Conservation (phyloP, 2,329 filamentous ascomycete genomes). For the Grosmannia clavigera region DNA sequence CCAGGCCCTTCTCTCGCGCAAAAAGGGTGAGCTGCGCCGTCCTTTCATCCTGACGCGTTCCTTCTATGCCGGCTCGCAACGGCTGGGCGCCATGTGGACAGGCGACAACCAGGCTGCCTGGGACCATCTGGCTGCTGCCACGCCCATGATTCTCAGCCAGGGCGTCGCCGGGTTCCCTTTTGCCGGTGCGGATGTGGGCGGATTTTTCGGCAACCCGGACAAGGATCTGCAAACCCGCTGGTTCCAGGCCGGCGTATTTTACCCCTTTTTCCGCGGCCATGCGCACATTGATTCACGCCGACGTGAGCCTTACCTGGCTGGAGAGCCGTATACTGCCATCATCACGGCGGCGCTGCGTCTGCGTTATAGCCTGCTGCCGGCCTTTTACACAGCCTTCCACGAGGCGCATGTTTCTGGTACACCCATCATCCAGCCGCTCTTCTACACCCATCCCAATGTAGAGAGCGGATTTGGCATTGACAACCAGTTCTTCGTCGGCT, state of each 20-base stretch:
- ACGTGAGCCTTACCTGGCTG: constrained; percentile 80
- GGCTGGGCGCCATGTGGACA: constrained; percentile 94
- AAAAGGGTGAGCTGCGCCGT: constrained; percentile 71
- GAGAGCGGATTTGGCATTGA: constrained; percentile 82
- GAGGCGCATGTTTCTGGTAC: constrained; percentile 71
- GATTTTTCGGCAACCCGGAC: constrained; percentile 94
- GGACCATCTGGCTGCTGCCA: constrained; percentile 76
- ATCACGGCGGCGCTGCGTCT: constrained; percentile 80
- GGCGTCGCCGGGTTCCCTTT: constrained; percentile 92
- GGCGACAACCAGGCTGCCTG: constrained; percentile 93
- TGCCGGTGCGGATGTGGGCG: constrained; percentile 87
- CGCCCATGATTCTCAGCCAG: constrained; percentile 89
- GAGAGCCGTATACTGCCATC: constrained; percentile 74
- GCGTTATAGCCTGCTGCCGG: constrained; percentile 77
- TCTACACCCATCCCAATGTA: constrained; percentile 78
- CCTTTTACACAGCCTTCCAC: constrained; percentile 96
- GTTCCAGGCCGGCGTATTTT: constrained; percentile 95
- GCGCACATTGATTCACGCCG: constrained; percentile 94
- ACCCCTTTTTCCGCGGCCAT: constrained; percentile 95
- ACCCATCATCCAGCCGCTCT: constrained; percentile 84
- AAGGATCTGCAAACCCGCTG: constrained; percentile 85
- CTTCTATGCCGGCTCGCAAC: constrained; percentile 84
- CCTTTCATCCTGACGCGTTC: constrained; percentile 89
- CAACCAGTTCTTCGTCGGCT: constrained; percentile 84
- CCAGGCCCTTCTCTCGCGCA: constrained; percentile 69